phyloP scores from a whole-genome alignment of 2,329 filamentous ascomycete genomes.

The Camillea tinctor region DNA sequence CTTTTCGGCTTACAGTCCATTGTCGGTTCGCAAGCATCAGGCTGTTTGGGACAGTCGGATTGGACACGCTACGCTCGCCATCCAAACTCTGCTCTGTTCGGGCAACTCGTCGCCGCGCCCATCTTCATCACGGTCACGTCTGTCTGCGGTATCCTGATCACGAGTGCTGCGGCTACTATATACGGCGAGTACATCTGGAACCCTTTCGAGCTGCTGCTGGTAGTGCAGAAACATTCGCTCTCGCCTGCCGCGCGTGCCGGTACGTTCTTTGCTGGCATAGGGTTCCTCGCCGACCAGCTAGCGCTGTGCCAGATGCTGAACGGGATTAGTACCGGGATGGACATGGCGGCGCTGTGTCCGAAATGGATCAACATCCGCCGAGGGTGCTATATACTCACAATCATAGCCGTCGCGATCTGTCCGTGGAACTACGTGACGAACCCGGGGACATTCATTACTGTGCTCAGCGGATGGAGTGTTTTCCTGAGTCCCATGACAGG shows the following conservation, averaged over 20 bases:
- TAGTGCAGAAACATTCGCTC: constrained; percentile 33
- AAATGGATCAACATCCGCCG: constrained; percentile 48
- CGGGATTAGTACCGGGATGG: constrained; percentile 40
- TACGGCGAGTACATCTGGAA: constrained; percentile 39
- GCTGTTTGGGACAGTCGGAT: constrained; percentile 31
- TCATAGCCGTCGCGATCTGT: constrained; percentile 40
- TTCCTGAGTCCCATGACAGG: constrained; percentile 49
- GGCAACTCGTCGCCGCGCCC: constrained; percentile 27
- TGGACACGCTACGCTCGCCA: constrained; percentile 33
- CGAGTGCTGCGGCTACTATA: constrained; percentile 32
- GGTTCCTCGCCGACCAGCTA: constrained; percentile 35
- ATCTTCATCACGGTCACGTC: constrained; percentile 37
- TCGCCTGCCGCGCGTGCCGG: constrained; percentile 32
- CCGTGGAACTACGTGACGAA: constrained; percentile 47
- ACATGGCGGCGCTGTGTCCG: constrained; percentile 45
- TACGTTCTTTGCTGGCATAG: constrained; percentile 37
- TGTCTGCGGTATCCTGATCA: constrained; percentile 37
- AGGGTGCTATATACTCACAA: constrained; percentile 42
- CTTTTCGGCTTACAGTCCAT: constrained; percentile 32
- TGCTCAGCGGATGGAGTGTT: constrained; percentile 35
- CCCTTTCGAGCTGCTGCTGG: constrained; percentile 36
- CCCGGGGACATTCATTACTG: constrained; percentile 42
- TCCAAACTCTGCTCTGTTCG: constrained; percentile 28
- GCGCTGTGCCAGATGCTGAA: constrained; percentile 29
- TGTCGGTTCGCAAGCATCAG: constrained; percentile 29